phyloP scores from a whole-genome alignment of 805 yeast genomes.

The Lipomyces yamanashiensis region DNA sequence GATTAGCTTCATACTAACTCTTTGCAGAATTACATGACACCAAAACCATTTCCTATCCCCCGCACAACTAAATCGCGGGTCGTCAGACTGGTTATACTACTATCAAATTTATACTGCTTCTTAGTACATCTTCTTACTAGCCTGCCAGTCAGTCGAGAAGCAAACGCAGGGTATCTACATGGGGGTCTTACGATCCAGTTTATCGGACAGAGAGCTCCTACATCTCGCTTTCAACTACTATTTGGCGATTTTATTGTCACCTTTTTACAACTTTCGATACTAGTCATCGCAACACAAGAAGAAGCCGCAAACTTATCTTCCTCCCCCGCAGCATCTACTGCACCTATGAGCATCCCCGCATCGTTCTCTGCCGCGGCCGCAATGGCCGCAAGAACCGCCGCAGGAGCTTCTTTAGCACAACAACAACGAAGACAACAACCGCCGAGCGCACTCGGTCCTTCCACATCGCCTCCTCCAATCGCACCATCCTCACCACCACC shows the following conservation, averaged over 20 bases:
- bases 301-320: neutral
- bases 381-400: constrained; percentile 17
- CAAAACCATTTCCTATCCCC: constrained; percentile 34
- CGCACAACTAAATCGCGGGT: constrained; percentile 21
- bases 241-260: constrained; percentile 18
- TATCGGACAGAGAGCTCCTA: constrained; percentile 34
- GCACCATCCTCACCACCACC: neutral
- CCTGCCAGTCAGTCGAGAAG: constrained; percentile 32
- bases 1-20: neutral
- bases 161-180: constrained; percentile 33
- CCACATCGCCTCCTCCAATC: constrained; percentile 12
- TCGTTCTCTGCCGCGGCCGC: constrained; percentile 22
- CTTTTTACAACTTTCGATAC: constrained; percentile 21
- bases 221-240: constrained; percentile 23
- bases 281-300: constrained; percentile 13
- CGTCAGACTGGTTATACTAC: constrained; percentile 18
- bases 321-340: constrained; percentile 4
- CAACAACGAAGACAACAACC: constrained; percentile 8
- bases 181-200: constrained; percentile 38
- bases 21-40: constrained; percentile 36
- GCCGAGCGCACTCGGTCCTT: constrained; percentile 1
- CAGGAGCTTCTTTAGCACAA: constrained; percentile 6
- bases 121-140: constrained; percentile 26
- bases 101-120: constrained; percentile 28
- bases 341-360: constrained; percentile 6